Conservation (phyloP, 192 early-diverging fungal genomes). For the Coemansia sp. region DNA sequence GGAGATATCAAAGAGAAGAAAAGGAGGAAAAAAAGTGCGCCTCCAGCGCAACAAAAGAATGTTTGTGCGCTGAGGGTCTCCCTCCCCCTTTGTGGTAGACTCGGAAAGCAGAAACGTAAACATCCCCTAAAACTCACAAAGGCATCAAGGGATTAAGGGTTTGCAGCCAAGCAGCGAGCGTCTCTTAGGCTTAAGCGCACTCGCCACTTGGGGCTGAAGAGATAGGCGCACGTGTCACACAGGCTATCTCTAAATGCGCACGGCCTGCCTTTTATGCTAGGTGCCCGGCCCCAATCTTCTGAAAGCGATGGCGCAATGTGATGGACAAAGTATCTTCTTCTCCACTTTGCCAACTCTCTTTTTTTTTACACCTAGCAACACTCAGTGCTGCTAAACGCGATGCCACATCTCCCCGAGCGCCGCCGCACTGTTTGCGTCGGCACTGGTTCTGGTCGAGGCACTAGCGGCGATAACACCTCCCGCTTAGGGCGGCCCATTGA, state of each 20-base stretch:
- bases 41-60: background rate
- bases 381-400: background rate
- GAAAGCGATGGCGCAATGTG: constrained; percentile 1
- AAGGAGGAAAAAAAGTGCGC: background rate
- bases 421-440: constrained; percentile 10
- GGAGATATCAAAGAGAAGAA: background rate
- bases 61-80: background rate
- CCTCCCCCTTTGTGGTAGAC: background rate
- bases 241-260: background rate
- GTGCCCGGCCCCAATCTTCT: background rate
- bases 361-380: background rate
- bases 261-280: background rate
- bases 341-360: background rate
- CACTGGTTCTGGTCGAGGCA: background rate
- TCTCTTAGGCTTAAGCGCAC: too few relatives aligned
- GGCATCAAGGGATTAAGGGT: background rate
- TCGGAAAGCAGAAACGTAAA: background rate
- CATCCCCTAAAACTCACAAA: background rate
- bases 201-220: background rate
- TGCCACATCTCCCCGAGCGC: constrained; percentile 1
- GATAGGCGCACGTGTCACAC: background rate
- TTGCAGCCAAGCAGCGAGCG: background rate
- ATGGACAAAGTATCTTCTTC: background rate
- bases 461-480: background rate
- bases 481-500: constrained; percentile 9